Percentiles rank a stretch among this genome's conserved stretches.
Conservation (phyloP, 2,329 filamentous ascomycete species). For the Coniochaeta hoffmannii region DNA sequence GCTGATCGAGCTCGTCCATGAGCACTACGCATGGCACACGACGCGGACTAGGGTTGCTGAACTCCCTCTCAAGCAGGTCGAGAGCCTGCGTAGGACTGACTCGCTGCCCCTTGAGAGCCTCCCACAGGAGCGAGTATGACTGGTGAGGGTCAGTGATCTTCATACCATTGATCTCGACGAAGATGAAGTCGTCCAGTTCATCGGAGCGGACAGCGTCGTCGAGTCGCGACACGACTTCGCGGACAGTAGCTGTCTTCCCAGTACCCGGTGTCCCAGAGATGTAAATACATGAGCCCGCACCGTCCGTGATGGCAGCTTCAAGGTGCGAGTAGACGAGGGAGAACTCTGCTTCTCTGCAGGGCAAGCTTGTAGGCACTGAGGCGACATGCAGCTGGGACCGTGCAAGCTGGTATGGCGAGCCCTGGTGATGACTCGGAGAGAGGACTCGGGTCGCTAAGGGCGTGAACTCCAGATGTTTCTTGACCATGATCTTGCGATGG, state of each 20-base stretch:
- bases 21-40: conserved; percentile 92
- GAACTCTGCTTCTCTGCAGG: conserved; percentile 90
- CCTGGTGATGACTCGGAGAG: conserved; percentile 64
- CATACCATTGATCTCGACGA: conserved; percentile 99
- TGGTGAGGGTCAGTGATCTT: conserved; percentile 98
- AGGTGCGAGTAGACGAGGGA: conserved; percentile 87
- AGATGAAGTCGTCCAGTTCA: conserved; percentile 96
- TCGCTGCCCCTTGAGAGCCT: conserved; percentile 86
- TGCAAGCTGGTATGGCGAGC: conserved; percentile 87
- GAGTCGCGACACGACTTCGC: conserved; percentile 84
- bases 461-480: conserved; percentile 90
- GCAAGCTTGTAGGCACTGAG: conserved; percentile 79
- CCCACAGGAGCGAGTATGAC: conserved; percentile 91
- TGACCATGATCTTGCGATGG: conserved; percentile 54
- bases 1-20: conserved; percentile 97
- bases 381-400: conserved; percentile 87
- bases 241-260: conserved; percentile 93
- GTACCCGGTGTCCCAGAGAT: conserved; percentile 98
- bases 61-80: conserved; percentile 85
- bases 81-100: conserved; percentile 88
- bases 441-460: conserved; percentile 84
- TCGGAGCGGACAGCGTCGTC: conserved; percentile 83
- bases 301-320: conserved; percentile 88
- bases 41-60: conserved; percentile 82
- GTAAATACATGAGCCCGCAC: conserved; percentile 93